These are phyloP conservation scores for Rutstroemia sp. DNA, from an alignment of 2,329 filamentous ascomycete species.

Conservation along the genomic window DNA sequence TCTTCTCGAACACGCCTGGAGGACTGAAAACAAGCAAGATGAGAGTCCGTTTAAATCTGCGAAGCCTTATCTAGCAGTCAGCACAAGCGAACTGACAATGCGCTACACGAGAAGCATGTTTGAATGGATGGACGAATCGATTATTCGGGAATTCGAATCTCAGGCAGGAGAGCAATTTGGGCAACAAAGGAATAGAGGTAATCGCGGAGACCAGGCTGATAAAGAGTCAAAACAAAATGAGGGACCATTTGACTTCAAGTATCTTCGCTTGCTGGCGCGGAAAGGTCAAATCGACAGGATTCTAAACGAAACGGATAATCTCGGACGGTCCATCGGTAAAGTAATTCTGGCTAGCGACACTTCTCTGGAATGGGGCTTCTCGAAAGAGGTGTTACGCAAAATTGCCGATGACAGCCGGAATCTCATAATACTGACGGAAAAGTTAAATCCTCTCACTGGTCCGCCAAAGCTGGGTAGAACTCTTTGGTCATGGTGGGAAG, in stretches of 20 bases:
- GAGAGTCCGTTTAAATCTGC: slow-evolving; percentile 45
- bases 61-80: slow-evolving; percentile 75
- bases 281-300: slow-evolving; percentile 72
- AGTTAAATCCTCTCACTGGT: slow-evolving; percentile 38
- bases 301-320: slow-evolving; percentile 37
- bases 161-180: slow-evolving; percentile 36
- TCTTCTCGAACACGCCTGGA: slow-evolving; percentile 87
- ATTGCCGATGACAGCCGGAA: slow-evolving; percentile 74
- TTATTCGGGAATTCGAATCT: slow-evolving; percentile 85
- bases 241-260: slow-evolving; percentile 84
- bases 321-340: slow-evolving; percentile 42
- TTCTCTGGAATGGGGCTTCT: slow-evolving; percentile 92
- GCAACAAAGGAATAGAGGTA: slow-evolving; percentile 34
- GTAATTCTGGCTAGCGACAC: slow-evolving; percentile 89
- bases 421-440: slow-evolving; percentile 80
- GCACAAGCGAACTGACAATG: slow-evolving; percentile 81
- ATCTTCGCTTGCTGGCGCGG: slow-evolving; percentile 75
- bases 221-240: slow-evolving; percentile 44
- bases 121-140: slow-evolving; percentile 98
- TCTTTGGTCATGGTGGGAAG: slow-evolving; percentile 75
- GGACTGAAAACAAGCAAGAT: slow-evolving; percentile 49
- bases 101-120: slow-evolving; percentile 90
- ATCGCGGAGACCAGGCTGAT: slow-evolving; percentile 15
- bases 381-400: slow-evolving; percentile 66
- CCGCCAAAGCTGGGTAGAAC: slow-evolving; percentile 52